Base-by-base conservation (phyloP, 352 stramenopile genomes). In the Peronospora tabacina region DNA sequence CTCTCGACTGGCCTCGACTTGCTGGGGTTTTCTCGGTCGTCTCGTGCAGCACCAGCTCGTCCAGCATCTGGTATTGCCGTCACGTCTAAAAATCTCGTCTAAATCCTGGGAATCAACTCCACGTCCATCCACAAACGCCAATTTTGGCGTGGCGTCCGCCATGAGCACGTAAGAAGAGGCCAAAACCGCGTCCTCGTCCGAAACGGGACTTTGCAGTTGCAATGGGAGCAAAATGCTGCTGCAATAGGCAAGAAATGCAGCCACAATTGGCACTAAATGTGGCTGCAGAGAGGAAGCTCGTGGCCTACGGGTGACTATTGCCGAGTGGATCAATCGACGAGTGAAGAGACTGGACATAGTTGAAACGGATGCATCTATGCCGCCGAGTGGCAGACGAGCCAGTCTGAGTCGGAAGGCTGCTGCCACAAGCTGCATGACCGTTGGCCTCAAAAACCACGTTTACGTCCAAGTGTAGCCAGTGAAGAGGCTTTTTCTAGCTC, bases 111-210 rank as follows among this genome's bases (percentile, higher is more conserved):
- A 32, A 20, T 54, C 51, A 7, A 58, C 44, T 36, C 32, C 43
- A n/a, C 45, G 54, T 13, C 10, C 49, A 16, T 45, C 52, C 8
- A 52, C 24, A 6, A 63, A 37, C 26, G 63, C 58, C 28, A 52
- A 55, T 44, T 72, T 72, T 41, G 63, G 65, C 33, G 15, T 55
- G 33, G 47, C 44, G 32, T 67, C 57, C 41, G 58, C 57, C 61
- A 70, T 70, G 52, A 63, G 61, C 34, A 52, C 52, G 61, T 69
- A 69, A 4, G 52, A 53, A 44, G 44, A 29, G 17, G 57, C 46
- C 43, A 44, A 39, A 49, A 38, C 53, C 46, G 46, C 52, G 47
- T 45, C 33, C 47, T 63, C 53, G 46, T 45, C 49, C 6, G 34
- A 37, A 37, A 34, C 33, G 34, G 52, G 54, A 29, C 54, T 41